A percentile compares a stretch with the other conserved stretches of the same genome.
phyloP scores from a whole-genome alignment of 148 eudicot genomes.

The Euryodendron excelsum region DNA sequence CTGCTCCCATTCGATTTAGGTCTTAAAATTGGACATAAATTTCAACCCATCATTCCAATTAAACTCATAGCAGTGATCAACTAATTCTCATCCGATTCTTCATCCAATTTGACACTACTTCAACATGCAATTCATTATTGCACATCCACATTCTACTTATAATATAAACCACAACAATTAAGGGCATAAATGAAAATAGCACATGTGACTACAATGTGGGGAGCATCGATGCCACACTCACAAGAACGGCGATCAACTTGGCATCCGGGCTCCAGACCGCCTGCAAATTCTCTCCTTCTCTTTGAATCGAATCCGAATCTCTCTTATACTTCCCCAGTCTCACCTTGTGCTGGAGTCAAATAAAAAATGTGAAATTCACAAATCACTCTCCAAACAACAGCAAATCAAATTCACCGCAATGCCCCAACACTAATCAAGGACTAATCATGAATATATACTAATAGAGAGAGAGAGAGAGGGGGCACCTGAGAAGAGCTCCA shows the following conservation, averaged over 20 bases:
- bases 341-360: conserved; percentile 69
- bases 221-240: conserved; percentile 35
- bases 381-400: background rate
- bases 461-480: background rate
- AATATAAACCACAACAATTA: background rate
- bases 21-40: background rate
- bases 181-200: background rate
- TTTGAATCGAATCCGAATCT: conserved; percentile 55
- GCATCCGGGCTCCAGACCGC: conserved; percentile 92
- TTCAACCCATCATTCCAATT: background rate
- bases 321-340: conserved; percentile 82
- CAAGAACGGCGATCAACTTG: conserved; percentile 79
- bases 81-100: background rate
- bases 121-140: too few species aligned
- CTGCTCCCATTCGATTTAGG: background rate
- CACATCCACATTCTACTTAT: too few species aligned
- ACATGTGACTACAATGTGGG: background rate
- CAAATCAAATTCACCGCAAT: background rate
- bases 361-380: conserved; percentile 1
- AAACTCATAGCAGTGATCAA: background rate
- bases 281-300: conserved; percentile 82
- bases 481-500: conserved; percentile 89
- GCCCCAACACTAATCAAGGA: background rate
- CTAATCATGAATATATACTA: background rate
- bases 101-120: background rate